Evolutionary conservation across 2,329 filamentous ascomycete species (phyloP).

Genomic region (Lasiodiplodia gonubiensis): DNA sequence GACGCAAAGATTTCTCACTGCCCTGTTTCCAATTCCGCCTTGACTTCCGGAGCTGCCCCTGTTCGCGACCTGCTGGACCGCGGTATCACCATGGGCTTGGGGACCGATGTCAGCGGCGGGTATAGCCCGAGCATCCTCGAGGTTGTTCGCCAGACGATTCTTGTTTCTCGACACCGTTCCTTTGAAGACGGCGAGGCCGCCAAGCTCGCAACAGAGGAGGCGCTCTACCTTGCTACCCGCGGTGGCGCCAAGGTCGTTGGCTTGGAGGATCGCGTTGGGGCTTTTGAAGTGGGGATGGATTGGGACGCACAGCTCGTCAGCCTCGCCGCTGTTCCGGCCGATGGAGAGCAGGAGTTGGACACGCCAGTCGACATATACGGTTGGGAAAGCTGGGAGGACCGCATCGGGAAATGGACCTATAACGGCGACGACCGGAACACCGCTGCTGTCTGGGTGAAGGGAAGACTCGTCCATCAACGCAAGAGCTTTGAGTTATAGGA

Average conservation of each 20-base stretch:
- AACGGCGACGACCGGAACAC: constrained; percentile 93
- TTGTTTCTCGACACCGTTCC: constrained; percentile 76
- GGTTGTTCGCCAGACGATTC: constrained; percentile 77
- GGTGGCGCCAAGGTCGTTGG: constrained; percentile 85
- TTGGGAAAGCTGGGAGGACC: constrained; percentile 86
- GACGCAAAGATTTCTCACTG: constrained; percentile 79
- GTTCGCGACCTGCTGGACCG: constrained; percentile 76
- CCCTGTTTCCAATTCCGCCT: constrained; percentile 81
- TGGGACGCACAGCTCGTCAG: constrained; percentile 89
- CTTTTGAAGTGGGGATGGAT: constrained; percentile 83
- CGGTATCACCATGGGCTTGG: constrained; percentile 80
- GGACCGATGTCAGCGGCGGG: constrained; percentile 89
- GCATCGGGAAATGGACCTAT: constrained; percentile 92
- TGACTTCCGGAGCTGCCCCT: constrained; percentile 78
- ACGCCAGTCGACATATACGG: constrained; percentile 88
- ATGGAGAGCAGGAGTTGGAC: constrained; percentile 39
- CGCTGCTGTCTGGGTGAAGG: constrained; percentile 85
- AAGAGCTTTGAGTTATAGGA: constrained; percentile 8
- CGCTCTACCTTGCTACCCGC: constrained; percentile 82
- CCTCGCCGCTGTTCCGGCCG: constrained; percentile 55
- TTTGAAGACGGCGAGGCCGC: constrained; percentile 56
- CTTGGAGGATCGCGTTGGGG: constrained; percentile 72
- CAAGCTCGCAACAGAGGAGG: constrained; percentile 84
- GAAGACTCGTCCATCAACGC: constrained; percentile 50
- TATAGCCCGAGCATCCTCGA: constrained; percentile 83